Conservation (phyloP, 257 asterid genomes). For the Solanum pimpinellifolium region DNA sequence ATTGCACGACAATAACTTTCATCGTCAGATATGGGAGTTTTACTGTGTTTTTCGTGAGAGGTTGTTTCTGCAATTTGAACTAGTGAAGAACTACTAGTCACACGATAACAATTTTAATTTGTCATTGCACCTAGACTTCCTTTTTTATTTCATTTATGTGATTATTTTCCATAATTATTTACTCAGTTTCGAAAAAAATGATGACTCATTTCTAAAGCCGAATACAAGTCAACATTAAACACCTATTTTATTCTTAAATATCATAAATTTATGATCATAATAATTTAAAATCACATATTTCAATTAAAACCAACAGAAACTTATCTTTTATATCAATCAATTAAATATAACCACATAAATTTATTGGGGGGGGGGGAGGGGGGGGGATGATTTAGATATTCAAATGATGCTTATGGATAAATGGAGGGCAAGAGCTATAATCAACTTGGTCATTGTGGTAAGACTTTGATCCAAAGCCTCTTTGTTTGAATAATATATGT, state of each 20-base stretch:
- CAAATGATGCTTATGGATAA: neutral
- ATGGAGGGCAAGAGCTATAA: neutral
- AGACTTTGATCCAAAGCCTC: neutral
- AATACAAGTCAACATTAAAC: neutral
- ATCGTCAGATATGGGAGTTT: accelerated
- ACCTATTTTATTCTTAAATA: neutral
- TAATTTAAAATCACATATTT: neutral
- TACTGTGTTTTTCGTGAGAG: neutral
- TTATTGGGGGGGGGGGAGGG: too few relatives aligned
- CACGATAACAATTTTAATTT: neutral
- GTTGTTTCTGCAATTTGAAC: neutral
- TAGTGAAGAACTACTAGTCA: accelerated
- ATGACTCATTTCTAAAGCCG: neutral
- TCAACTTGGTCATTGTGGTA: neutral
- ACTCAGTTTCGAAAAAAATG: neutral
- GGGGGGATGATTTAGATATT: neutral
- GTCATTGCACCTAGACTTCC: neutral
- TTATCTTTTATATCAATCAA: neutral
- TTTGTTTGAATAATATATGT: neutral
- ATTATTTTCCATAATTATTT: neutral
- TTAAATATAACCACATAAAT: neutral
- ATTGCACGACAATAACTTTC: neutral
- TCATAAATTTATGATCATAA: neutral
- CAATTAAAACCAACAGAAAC: neutral
- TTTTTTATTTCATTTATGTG: neutral